Conservation (phyloP, 192 early-diverging fungal genomes). For the Radiomyces spectabilis region DNA sequence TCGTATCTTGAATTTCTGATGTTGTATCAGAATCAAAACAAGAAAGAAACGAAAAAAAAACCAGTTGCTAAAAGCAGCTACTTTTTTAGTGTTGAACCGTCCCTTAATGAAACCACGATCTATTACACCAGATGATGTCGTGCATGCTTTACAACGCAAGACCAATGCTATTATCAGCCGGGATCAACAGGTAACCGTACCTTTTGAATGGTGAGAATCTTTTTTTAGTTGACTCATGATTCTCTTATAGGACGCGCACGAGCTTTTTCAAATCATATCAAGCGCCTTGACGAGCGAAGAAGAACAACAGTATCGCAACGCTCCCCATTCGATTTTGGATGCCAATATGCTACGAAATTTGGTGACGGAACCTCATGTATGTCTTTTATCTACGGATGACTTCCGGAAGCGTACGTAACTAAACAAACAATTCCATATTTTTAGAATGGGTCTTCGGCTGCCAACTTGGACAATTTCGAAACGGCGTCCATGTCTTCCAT, state of each 20-base stretch:
- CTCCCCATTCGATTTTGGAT: conserved; percentile 22
- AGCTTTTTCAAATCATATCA: conserved; percentile 80
- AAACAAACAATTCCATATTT: no score
- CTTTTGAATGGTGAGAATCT: not conserved
- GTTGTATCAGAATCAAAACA: no score
- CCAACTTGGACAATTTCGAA: conserved; percentile 17
- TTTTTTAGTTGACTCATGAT: not conserved
- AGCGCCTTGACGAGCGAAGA: conserved; percentile 69
- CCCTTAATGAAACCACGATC: conserved; percentile 21
- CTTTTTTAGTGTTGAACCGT: conserved; percentile 22
- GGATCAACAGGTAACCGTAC: conserved; percentile 28
- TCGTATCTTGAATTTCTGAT: not conserved
- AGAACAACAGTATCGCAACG: conserved; percentile 19
- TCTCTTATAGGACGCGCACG: conserved; percentile 74
- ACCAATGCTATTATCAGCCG: conserved; percentile 24
- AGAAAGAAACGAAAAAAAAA: not conserved
- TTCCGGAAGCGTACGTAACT: no score
- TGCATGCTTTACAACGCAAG: conserved; percentile 23
- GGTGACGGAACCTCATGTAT: conserved; percentile 10
- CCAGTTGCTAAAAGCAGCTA: not conserved
- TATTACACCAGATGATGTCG: conserved; percentile 22
- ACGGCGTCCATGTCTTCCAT: conserved; percentile 26
- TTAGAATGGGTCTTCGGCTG: no score
- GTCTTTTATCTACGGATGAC: no score
- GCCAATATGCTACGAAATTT: conserved; percentile 10